Evolutionary conservation across 116 monocot genomes (phyloP).

Genomic region (Zostera marina): DNA sequence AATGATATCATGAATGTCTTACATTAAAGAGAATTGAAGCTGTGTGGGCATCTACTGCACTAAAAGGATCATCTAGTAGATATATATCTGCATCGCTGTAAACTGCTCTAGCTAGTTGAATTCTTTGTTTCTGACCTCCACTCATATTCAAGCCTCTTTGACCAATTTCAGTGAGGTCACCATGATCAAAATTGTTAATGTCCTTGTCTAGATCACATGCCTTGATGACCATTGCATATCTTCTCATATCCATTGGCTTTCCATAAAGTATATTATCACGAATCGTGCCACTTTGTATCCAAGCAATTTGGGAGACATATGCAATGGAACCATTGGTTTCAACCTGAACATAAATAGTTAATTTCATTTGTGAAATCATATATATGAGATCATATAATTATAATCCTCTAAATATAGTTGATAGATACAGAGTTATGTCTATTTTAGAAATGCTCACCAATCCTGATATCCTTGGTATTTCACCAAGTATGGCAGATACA

Average conservation of each 20-base stretch:
- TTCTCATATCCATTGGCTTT: conserved; percentile 37
- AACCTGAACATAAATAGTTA: conserved; percentile 23
- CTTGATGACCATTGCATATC: conserved; percentile 36
- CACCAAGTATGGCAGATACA: conserved; percentile 56
- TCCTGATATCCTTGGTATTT: conserved; percentile 58
- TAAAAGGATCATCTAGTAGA: conserved; percentile 78
- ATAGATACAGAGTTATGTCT: no score
- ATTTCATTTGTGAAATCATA: no score
- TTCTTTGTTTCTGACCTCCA: conserved; percentile 78
- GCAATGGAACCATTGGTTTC: conserved; percentile 43
- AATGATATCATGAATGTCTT: not conserved
- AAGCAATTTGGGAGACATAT: conserved; percentile 56
- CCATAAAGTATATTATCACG: conserved; percentile 65
- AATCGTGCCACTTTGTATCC: conserved; percentile 65
- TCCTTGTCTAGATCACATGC: conserved; percentile 66
- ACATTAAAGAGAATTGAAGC: conserved; percentile 39
- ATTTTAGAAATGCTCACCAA: conserved; percentile 21
- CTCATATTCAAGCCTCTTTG: conserved; percentile 82
- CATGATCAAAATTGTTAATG: conserved; percentile 43
- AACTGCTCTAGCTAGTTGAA: conserved; percentile 73
- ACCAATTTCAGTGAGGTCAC: conserved; percentile 70
- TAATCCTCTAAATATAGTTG: no score
- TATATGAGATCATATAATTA: not conserved
- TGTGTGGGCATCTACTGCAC: conserved; percentile 67
- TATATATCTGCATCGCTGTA: conserved; percentile 59